A percentile compares a stretch with the other conserved stretches of the same genome.
phyloP scores from a whole-genome alignment of 768 basidiomycete genomes.

The Lactifluus pinguis region DNA sequence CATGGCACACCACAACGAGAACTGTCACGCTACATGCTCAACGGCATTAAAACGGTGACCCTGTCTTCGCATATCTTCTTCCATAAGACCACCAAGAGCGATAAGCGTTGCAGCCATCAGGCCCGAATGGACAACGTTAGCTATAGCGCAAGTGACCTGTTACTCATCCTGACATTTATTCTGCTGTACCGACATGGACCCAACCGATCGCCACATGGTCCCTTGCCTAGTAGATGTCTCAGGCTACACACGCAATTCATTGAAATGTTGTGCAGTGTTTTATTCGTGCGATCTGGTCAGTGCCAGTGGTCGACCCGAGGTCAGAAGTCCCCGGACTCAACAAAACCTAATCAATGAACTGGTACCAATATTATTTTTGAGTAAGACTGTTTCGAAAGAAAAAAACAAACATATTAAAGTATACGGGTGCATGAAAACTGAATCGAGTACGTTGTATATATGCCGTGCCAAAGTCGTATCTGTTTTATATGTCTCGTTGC shows the following conservation, averaged over 20 bases:
- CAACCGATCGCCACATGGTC: no score
- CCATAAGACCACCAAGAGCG: no score
- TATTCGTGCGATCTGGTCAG: neutral
- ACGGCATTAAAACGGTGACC: no score
- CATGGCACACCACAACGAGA: no score
- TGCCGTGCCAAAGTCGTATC: neutral
- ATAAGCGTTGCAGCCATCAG: no score
- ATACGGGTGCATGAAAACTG: neutral
- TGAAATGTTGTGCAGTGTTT: neutral
- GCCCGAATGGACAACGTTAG: no score
- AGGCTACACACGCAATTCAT: neutral
- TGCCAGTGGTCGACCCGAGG: neutral
- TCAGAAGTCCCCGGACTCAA: neutral
- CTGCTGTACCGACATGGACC: no score
- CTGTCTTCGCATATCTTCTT: no score
- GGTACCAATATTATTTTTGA: neutral
- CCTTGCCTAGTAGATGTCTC: no score
- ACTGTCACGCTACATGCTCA: no score
- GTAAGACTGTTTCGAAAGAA: conserved; percentile 32
- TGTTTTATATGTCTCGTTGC: neutral
- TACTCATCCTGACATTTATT: no score
- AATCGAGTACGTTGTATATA: neutral
- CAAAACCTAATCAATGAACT: neutral
- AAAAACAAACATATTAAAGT: neutral
- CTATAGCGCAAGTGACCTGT: no score